phyloP scores from a whole-genome alignment of 306 rosid species.

The Glycine latifolia region DNA sequence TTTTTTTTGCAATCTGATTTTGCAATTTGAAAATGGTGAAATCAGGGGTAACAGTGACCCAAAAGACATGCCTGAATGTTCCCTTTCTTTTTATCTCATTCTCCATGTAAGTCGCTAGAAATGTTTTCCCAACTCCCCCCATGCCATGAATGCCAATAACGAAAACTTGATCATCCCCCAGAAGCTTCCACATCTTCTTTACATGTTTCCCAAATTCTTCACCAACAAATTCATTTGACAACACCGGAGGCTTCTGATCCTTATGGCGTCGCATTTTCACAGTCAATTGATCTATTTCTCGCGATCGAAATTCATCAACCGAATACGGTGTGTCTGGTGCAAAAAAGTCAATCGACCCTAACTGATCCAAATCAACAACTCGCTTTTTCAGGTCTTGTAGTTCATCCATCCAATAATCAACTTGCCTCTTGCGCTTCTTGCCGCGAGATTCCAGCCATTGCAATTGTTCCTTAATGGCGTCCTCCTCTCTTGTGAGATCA shows the following conservation, averaged over 20 bases:
- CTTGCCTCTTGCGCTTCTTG: background rate
- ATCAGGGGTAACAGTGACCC: background rate
- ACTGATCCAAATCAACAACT: background rate
- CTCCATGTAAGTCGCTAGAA: slow-evolving; percentile 37
- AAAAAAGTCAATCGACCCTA: background rate
- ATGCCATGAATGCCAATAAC: slow-evolving; percentile 47
- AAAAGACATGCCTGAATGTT: too few species aligned
- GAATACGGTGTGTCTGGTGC: too few species aligned
- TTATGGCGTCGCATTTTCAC: background rate
- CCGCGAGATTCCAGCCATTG: background rate
- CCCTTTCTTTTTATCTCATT: too few species aligned
- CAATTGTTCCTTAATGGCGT: background rate
- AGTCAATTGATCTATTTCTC: too few species aligned
- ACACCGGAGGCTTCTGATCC: background rate
- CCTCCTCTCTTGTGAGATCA: background rate
- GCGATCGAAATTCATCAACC: too few species aligned
- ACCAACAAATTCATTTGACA: slow-evolving; percentile 22
- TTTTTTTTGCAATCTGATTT: background rate
- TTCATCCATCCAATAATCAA: background rate
- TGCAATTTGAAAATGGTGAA: slow-evolving; percentile 37
- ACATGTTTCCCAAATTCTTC: background rate
- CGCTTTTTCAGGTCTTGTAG: background rate
- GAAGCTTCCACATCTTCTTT: background rate
- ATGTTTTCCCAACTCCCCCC: slow-evolving; percentile 58
- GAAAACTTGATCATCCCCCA: background rate